Base-by-base conservation (phyloP, 106 monocot species). In the Acorus gramineus region DNA sequence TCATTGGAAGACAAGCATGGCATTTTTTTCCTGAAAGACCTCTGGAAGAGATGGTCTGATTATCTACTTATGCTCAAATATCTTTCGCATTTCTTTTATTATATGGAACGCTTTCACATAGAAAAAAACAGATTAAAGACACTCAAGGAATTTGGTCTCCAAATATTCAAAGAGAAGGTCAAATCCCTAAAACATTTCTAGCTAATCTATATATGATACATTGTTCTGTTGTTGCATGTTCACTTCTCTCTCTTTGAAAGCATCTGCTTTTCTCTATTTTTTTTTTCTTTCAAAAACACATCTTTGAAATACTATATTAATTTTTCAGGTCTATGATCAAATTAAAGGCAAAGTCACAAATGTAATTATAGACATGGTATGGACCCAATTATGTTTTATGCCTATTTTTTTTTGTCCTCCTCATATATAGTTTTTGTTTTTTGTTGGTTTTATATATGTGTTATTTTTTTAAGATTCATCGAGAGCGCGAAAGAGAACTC, bases 401-500 rank as follows among this genome's bases (percentile, higher is more conserved):
- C 5, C 12, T 50, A 12, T 6, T n/a, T 50, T 51, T 44, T 12
- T 47, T 3, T 14, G 28, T 46, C 9, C 45, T 57, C 64, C 51
- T 49, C 7, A 14, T 46, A 43, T 4, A 3, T 11, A 28, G 28
- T 28, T 64, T 4, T 49, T 60, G 10, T 67, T 50, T 60, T 55
- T 60, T 11, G 46, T 53, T 44, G 10, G 14, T 8, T 59, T 46
- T n/a, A 46, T 47, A 4, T 61, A 12, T 70, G 66, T 58, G 28
- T 64, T 28, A 13, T 60, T 69, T 49, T 43, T 47, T 62, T 47
- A 78, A 89, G 89, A 93, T 89, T 67, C 81, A 93, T 71, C 76
- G 77, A 76, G 93, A 93, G 50, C 79, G 93, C 14, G 89, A 93
- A 60, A 89, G 93, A 8, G 89, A 89, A 47, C 93, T 89, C 59